Base-by-base conservation (phyloP, 768 basidiomycete species). In the Boletus edulis region DNA sequence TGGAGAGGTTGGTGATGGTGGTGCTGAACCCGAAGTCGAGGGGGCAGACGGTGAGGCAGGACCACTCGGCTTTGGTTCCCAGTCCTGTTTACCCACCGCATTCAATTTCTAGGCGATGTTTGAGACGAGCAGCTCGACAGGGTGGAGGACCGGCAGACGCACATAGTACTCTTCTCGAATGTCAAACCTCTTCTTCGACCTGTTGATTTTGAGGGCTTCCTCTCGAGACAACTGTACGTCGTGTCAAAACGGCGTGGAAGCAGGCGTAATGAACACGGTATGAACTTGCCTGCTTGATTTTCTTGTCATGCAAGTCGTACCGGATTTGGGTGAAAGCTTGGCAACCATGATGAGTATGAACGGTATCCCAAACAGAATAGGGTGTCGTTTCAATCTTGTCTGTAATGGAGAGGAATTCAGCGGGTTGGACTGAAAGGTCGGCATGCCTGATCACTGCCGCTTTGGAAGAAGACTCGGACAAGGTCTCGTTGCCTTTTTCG, bases 151-250 rank as follows among this genome's bases (percentile, higher is more conserved):
- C 3, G 22, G 24, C 20, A 54, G 49, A 85, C 93, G 73, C 73
- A 97, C 95, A 67, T 87, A 98, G 71, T 98, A 99, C 67, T 97
- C 95, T 68, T 98, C 96, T 51, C 92, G 77, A 17, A 97, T 89
- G 71, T 98, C 95, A 55, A 97, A 86, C 75, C 84, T 89, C 74
- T 86, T 88, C 72, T 87, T 79, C 51, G 75, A 75, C 66, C 78
- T 82, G 58, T 86, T 79, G 62, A 94, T 75, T 11, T 84, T 81
- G 20, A 95, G 76, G 58, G 91, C 87, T 61, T 94, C 84, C 67
- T 94, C 87, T 58, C 84, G 85, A 38, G 83, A 81, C 35, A 97
- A 71, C 92, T 85, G 47, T 7, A 12, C 22, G 27, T 37, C 24
- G 29, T 0, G 39, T 46, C 31, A 51, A 46, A 31, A 46, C 40